Percentiles rank a stretch among this genome's conserved stretches.
phyloP scores from a whole-genome alignment of 2,329 filamentous ascomycete species.

The Venturia oleaginea region DNA sequence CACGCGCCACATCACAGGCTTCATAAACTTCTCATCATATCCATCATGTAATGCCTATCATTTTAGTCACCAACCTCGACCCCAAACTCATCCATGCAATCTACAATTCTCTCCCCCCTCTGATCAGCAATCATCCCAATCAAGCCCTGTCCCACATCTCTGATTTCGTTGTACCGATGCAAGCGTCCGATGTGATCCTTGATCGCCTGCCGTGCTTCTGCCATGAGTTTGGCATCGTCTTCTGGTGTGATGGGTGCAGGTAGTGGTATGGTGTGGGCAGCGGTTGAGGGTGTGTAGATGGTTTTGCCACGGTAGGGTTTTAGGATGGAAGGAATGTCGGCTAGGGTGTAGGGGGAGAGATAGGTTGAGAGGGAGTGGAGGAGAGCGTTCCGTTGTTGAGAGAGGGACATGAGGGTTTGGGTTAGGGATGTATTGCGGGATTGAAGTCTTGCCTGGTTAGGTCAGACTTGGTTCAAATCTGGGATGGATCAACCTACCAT shows the following conservation, averaged over 20 bases:
- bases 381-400: conserved; percentile 2
- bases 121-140: conserved; percentile 60
- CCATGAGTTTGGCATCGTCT: conserved; percentile 23
- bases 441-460: background rate
- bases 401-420: background rate
- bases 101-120: conserved; percentile 45
- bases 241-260: background rate
- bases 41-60: background rate
- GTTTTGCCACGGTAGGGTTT: background rate
- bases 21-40: background rate
- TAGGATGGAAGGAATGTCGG: background rate
- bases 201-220: conserved; percentile 44
- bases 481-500: background rate
- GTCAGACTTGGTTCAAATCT: background rate
- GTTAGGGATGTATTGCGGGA: background rate
- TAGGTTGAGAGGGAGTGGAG: conserved; percentile 1
- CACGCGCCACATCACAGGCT: background rate
- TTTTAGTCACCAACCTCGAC: conserved; percentile 34
- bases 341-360: conserved; percentile 8
- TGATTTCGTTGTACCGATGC: conserved; percentile 63
- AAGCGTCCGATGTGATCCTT: conserved; percentile 55
- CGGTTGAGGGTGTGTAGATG: conserved; percentile 8
- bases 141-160: conserved; percentile 57
- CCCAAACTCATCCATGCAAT: conserved; percentile 41
- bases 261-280: conserved; percentile 1